Evolutionary conservation across 805 yeast species (phyloP), one percentile per base, ranked within the genome.

Genomic region (Candida vaughaniae): DNA sequence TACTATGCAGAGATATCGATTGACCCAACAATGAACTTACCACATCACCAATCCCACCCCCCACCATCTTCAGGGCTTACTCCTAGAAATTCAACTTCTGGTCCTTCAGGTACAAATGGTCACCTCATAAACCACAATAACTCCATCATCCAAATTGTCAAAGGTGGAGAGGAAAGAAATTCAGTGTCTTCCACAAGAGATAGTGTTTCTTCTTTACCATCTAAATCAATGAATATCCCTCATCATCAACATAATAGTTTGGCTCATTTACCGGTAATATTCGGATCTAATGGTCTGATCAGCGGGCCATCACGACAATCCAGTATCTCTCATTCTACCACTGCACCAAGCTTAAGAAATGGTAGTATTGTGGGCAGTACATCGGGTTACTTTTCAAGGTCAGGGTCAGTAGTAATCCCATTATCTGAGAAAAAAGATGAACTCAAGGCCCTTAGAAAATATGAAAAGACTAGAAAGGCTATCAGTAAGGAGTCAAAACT

Each of bases 11-110:
- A 68, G 22, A 64, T 66, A 20, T 55, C 64, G 23, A 62, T 66
- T 9, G 73, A 68, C 45, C 73, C 72, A 3, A 66, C 72, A 11
- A 66, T 66, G 70, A 67, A 67, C 49, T 49, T 67, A 44, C 73
- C 73, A 5, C 72, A 67, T 42, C 62, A 65, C 49, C 61, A 56
- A 46, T 58, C 64, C 12, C 64, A 59, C 39, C 51, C 42, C 8
- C 37, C 48, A 3, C 45, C 51, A 12, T 36, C 39, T 6, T 40
- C 50, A 4, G 47, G 53, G n/a, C 31, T 53, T 25, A 53, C 62
- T 6, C 65, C 66, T 5, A 42, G 66, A 31, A 58, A 57, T 41
- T 57, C 64, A 10, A 49, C 60, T 3, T 51, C 58, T 3, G 48
- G 48, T 3, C 45, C 43, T 6, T 35, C 43, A 5, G n/a, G 36